Base-by-base conservation (phyloP, 495 filamentous ascomycete genomes). In the Neurospora discreta region DNA sequence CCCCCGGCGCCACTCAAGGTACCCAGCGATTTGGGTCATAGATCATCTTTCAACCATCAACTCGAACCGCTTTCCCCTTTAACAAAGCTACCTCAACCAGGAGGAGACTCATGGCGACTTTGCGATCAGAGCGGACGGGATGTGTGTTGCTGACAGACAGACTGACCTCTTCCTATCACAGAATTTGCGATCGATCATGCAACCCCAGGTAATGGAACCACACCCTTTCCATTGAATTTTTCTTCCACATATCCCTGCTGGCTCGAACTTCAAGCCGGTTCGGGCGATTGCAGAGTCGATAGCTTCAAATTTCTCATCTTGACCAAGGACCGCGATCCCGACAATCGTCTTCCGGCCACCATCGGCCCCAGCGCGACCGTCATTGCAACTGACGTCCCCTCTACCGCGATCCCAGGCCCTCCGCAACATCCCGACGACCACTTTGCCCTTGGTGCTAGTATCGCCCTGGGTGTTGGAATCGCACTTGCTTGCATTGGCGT, bases 391-490 rank as follows among this genome's bases (percentile, higher is more conserved):
- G 40, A 65, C 10, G 39, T 41, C 1, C 20, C 39, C 39, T 67
- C 72, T 39, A 68, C 68, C 23, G 46, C 71, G 11, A 6, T 39
- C 9, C 26, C 26, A 30, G 26, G 15, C 26, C 26, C 52, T 30
- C 71, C 5, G 30, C 43, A 65, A 71, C 46, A 39, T 70, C 73
- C 69, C 23, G 72, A 13, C 23, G 68, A 75, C 20, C 71, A 60
- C 73, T 72, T 79, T 68, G 71, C 69, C 76, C 52, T 69, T 43
- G 79, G 78, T 36, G 79, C 77, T 15, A 77, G 72, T 72, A 75
- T 73, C 42, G 79, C 71, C 40, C 39, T 80, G 39, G 78, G 76
- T 38, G 68, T 77, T 33, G 77, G 74, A n/a, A 73, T 80, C 33
- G 60, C 76, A 1, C 67, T 75, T 52, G 42, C 65, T 41, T 70